phyloP scores from a whole-genome alignment of 108 stramenopile genomes.

The Nannochloropsis oceanica region DNA sequence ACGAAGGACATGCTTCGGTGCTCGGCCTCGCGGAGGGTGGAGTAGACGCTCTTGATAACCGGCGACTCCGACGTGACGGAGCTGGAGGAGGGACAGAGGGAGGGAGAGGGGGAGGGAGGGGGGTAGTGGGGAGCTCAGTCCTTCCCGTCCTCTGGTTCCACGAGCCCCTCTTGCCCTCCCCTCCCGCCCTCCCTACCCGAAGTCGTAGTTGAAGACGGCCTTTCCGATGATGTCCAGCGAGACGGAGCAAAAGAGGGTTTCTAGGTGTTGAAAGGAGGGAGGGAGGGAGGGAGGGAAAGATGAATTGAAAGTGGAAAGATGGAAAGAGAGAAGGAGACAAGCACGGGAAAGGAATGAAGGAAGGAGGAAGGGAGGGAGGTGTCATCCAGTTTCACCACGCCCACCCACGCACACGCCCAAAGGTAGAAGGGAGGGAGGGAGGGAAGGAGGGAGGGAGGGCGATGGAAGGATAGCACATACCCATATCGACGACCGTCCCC shows the following conservation, averaged over 20 bases:
- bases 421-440: not conserved
- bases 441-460: not conserved
- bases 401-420: no score
- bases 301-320: slow-evolving; percentile 79
- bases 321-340: slow-evolving; percentile 45
- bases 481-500: not conserved
- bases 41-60: slow-evolving; percentile 66
- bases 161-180: not conserved
- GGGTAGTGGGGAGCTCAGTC: no score
- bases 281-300: slow-evolving; percentile 72
- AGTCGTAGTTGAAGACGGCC: slow-evolving; percentile 85
- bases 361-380: no score
- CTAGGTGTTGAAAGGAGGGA: no score
- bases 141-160: not conserved
- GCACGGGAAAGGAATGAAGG: not conserved
- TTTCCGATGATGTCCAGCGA: slow-evolving; percentile 81
- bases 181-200: slow-evolving; percentile 40
- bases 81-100: no score
- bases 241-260: slow-evolving; percentile 56
- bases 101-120: no score
- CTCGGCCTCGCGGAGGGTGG: slow-evolving; percentile 75
- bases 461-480: not conserved
- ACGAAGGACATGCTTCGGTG: slow-evolving; percentile 83
- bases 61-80: slow-evolving; percentile 16
- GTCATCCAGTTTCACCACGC: no score